A percentile compares a stretch with the other conserved stretches of the same genome.
phyloP scores from a whole-genome alignment of 805 yeast genomes.

The Wickerhamiella australiensis region DNA sequence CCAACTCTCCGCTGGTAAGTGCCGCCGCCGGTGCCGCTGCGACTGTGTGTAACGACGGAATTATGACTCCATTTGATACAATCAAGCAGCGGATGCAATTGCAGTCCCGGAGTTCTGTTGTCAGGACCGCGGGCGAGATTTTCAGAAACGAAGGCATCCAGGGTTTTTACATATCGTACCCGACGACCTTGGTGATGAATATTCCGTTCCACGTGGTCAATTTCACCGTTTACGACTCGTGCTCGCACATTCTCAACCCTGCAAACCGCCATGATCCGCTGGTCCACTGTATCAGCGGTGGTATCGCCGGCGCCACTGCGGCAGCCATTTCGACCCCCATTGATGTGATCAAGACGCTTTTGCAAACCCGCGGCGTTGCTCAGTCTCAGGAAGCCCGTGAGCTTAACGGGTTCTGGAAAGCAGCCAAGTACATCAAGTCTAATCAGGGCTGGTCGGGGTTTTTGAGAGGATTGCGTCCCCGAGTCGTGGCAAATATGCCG shows the following conservation, averaged over 20 bases:
- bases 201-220: slow-evolving; percentile 92
- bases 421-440: slow-evolving; percentile 51
- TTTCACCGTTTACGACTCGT: slow-evolving; percentile 81
- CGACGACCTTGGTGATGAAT: slow-evolving; percentile 83
- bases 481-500: slow-evolving; percentile 87
- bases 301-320: slow-evolving; percentile 86
- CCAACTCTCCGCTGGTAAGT: slow-evolving; percentile 70
- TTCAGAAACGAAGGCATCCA: slow-evolving; percentile 34
- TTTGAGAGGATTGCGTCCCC: slow-evolving; percentile 74
- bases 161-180: slow-evolving; percentile 88
- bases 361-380: slow-evolving; percentile 59
- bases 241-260: slow-evolving; percentile 72
- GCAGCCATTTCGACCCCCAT: slow-evolving; percentile 92
- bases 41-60: slow-evolving; percentile 83
- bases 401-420: slow-evolving; percentile 57
- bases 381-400: slow-evolving; percentile 32
- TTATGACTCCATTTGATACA: slow-evolving; percentile 96
- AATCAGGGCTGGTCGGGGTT: slow-evolving; percentile 46
- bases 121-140: slow-evolving; percentile 24
- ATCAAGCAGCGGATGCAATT: slow-evolving; percentile 90
- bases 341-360: slow-evolving; percentile 77
- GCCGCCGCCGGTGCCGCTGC: slow-evolving; percentile 85
- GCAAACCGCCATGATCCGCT: slow-evolving; percentile 66
- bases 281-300: slow-evolving; percentile 86
- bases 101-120: slow-evolving; percentile 17